Percentiles rank a stretch among this genome's conserved stretches.
Evolutionary conservation across 192 early-diverging fungal species (phyloP).

Genomic region (Obelidium mucronatum): DNA sequence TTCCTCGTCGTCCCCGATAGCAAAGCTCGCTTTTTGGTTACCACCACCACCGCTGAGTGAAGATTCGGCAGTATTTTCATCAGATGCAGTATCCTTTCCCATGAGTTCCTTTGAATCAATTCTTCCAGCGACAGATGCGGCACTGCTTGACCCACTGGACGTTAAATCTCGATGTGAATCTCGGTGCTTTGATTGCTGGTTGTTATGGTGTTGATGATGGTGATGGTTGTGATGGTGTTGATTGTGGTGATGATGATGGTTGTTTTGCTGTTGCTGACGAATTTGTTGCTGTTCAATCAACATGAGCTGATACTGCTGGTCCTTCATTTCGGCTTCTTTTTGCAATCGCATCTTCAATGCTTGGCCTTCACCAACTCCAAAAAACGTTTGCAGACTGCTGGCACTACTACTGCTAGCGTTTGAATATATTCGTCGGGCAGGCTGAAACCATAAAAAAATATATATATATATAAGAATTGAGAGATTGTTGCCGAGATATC

Average conservation of each 20-base stretch:
- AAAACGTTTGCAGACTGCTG: conserved; percentile 28
- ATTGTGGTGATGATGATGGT: too few species aligned
- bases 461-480: background rate
- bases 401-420: background rate
- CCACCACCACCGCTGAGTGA: background rate
- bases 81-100: background rate
- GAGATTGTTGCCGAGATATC: background rate
- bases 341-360: conserved; percentile 20
- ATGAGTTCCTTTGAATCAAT: conserved; percentile 1
- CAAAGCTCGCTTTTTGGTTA: conserved; percentile 30
- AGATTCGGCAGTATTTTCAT: background rate
- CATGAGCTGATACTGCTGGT: conserved; percentile 15
- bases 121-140: background rate
- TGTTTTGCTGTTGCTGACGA: background rate
- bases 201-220: too few species aligned
- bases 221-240: too few species aligned
- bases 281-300: background rate
- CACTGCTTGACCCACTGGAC: background rate
- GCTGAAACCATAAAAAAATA: background rate
- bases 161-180: background rate
- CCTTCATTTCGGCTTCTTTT: conserved; percentile 15
- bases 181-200: background rate
- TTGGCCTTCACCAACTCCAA: conserved; percentile 34
- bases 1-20: conserved; percentile 17
- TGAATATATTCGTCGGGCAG: conserved; percentile 23